These are phyloP conservation scores for Astrothelium macrocarpum DNA, from an alignment of 495 filamentous ascomycete species.

Conservation along the genomic window DNA sequence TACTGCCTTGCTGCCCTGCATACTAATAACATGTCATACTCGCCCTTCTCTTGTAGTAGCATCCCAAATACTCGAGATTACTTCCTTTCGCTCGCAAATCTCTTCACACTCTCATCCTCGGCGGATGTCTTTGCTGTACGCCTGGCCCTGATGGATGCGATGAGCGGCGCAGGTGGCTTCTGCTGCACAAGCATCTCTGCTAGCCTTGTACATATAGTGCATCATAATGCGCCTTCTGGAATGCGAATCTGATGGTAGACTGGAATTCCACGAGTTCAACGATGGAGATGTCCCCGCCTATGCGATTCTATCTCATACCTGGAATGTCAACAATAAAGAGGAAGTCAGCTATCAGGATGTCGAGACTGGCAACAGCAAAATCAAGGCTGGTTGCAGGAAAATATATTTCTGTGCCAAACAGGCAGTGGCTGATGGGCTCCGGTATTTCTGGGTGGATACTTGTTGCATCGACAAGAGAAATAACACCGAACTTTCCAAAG, in stretches of 20 bases:
- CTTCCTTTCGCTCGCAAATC: neutral
- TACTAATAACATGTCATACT: neutral
- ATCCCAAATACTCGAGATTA: neutral
- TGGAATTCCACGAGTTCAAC: constrained; percentile 11
- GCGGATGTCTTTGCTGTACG: neutral
- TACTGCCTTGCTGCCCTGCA: neutral
- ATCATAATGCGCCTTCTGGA: constrained; percentile 14
- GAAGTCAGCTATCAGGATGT: constrained; percentile 16
- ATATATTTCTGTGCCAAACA: constrained; percentile 1
- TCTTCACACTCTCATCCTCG: neutral
- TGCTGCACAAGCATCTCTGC: neutral
- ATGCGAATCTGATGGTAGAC: neutral
- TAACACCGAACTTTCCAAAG: constrained; percentile 13
- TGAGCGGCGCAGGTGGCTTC: neutral
- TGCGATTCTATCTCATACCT: constrained; percentile 18
- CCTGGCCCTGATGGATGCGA: neutral
- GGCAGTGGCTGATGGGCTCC: neutral
- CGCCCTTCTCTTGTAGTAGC: neutral
- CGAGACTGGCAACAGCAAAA: neutral
- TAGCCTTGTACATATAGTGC: neutral
- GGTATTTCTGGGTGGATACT: constrained; percentile 20
- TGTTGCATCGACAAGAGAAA: constrained; percentile 20
- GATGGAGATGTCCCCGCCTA: constrained; percentile 9
- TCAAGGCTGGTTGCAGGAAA: constrained; percentile 5
- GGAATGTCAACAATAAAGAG: constrained; percentile 4